These are phyloP conservation scores for Claviceps arundinis DNA, from an alignment of 2,329 filamentous ascomycete species.

Conservation along the genomic window DNA sequence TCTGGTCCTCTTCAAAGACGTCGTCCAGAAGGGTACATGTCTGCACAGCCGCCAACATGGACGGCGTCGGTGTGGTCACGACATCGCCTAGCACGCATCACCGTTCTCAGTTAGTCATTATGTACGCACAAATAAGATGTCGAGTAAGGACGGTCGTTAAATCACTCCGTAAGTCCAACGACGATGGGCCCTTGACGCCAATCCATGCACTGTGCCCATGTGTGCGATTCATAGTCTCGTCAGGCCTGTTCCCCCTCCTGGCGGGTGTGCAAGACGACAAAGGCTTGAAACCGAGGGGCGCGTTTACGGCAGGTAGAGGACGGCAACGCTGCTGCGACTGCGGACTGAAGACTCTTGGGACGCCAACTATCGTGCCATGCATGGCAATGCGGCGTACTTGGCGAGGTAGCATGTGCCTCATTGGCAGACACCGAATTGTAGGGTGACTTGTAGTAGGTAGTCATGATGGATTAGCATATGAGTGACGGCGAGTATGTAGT, in stretches of 20 bases:
- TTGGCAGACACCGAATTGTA: background rate
- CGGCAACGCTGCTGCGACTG: background rate
- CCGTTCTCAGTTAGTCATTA: background rate
- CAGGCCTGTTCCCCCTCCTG: background rate
- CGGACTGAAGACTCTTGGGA: background rate
- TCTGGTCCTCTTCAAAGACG: conserved; percentile 67
- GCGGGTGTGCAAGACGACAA: background rate
- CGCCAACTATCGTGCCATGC: background rate
- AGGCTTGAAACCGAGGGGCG: background rate
- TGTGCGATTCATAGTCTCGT: background rate
- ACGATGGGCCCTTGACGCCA: conserved; percentile 8
- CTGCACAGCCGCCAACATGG: conserved; percentile 72
- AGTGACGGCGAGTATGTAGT: background rate
- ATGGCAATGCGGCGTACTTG: background rate
- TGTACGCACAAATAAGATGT: background rate
- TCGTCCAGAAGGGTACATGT: conserved; percentile 69
- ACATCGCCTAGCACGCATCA: conserved; percentile 28
- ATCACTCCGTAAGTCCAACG: conserved; percentile 11
- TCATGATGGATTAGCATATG: background rate
- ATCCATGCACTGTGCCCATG: conserved; percentile 9
- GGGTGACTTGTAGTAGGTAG: background rate
- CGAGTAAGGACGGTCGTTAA: background rate
- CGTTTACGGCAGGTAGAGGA: background rate
- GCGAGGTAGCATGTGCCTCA: background rate
- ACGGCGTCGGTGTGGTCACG: conserved; percentile 59